Conservation (phyloP, 345 rosid genomes). For the Kandelia obovata region DNA sequence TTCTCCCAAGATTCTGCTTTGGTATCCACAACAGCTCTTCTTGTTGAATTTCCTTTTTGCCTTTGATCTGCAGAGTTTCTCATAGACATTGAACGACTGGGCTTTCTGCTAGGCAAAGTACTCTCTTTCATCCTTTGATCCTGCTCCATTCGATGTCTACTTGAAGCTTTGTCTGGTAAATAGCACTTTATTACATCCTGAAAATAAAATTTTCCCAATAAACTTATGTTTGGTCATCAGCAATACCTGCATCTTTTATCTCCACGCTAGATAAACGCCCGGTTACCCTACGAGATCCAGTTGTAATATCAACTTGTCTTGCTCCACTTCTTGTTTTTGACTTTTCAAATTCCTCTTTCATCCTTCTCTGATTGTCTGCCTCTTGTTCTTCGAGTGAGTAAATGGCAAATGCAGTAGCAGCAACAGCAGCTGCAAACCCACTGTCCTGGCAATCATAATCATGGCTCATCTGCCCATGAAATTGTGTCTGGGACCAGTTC, state of each 20-base stretch:
- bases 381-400: constrained; percentile 40
- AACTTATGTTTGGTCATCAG: neutral
- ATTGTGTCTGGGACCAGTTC: constrained; percentile 39
- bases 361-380: constrained; percentile 23
- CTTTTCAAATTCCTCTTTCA: constrained; percentile 37
- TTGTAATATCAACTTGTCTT: constrained; percentile 11
- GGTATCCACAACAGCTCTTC: constrained; percentile 22
- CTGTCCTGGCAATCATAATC: constrained; percentile 25
- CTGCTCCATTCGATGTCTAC: constrained; percentile 7
- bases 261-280: constrained; percentile 26
- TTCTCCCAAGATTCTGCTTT: constrained; percentile 71
- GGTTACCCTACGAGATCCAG: constrained; percentile 10
- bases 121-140: constrained; percentile 19
- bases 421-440: constrained; percentile 54
- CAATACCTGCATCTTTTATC: constrained; percentile 18
- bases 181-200: neutral
- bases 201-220: neutral
- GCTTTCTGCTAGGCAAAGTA: constrained; percentile 14
- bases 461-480: constrained; percentile 33
- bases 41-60: constrained; percentile 16
- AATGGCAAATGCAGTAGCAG: constrained; percentile 53
- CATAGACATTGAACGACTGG: constrained; percentile 22
- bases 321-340: constrained; percentile 26
- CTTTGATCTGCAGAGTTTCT: constrained; percentile 19
- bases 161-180: constrained; percentile 36